phyloP scores from a whole-genome alignment of 257 asterid species.

The Euphrasia confusa region DNA sequence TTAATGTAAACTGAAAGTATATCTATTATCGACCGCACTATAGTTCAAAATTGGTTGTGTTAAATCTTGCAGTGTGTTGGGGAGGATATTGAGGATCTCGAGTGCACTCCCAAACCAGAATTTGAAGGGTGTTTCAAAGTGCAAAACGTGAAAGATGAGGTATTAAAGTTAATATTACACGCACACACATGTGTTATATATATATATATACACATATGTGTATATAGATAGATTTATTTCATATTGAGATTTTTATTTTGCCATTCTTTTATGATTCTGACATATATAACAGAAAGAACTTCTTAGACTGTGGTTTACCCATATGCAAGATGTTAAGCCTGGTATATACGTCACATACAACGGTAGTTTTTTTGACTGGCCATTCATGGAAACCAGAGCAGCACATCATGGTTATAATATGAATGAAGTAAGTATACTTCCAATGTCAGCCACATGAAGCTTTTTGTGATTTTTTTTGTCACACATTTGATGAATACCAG shows the following conservation, averaged over 20 bases:
- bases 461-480: not conserved
- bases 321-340: slow-evolving; percentile 92
- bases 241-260: slow-evolving; percentile 1
- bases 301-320: slow-evolving; percentile 77
- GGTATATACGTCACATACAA: slow-evolving; percentile 96
- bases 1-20: slow-evolving; percentile 6
- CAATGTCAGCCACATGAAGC: slow-evolving; percentile 19
- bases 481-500: slow-evolving; percentile 11
- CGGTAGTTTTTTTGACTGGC: slow-evolving; percentile 99
- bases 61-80: slow-evolving; percentile 73
- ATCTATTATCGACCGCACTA: slow-evolving; percentile 11
- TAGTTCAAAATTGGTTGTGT: slow-evolving; percentile 20
- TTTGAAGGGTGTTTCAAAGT: slow-evolving; percentile 87
- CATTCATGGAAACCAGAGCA: slow-evolving; percentile 88
- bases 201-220: no score
- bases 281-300: slow-evolving; percentile 61
- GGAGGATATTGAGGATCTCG: slow-evolving; percentile 91
- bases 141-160: slow-evolving; percentile 89
- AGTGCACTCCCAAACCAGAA: slow-evolving; percentile 97
- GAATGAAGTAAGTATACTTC: slow-evolving; percentile 55
- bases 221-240: no score
- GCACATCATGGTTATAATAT: slow-evolving; percentile 73
- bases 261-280: slow-evolving; percentile 19
- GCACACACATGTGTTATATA: not conserved
- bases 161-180: slow-evolving; percentile 27